Conservation (phyloP, 371 early-diverging fungal species). For the Mortierella sp. region DNA sequence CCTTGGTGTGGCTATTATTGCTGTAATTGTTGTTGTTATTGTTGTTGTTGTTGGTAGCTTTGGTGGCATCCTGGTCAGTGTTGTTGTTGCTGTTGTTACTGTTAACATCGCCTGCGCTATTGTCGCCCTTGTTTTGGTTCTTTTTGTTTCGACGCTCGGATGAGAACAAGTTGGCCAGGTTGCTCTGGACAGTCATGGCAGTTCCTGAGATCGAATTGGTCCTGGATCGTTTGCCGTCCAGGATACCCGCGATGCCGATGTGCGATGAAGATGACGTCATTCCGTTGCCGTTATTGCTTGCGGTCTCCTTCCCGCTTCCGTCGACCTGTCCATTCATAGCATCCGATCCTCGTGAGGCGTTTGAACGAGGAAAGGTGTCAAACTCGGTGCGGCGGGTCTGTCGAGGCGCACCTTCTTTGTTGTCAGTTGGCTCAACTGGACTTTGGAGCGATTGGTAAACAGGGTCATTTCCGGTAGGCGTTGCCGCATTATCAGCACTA, state of each 20-base stretch:
- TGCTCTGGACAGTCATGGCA: slow-evolving; percentile 36
- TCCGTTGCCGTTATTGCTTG: neutral
- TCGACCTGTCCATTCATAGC: neutral
- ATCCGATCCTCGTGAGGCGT: slow-evolving; percentile 4
- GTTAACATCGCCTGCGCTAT: neutral
- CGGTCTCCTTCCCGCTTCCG: neutral
- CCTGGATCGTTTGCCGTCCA: slow-evolving; percentile 31
- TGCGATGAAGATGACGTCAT: slow-evolving; percentile 26
- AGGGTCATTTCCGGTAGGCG: slow-evolving; percentile 31
- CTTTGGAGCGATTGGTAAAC: slow-evolving; percentile 27
- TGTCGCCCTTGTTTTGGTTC: slow-evolving; percentile 9
- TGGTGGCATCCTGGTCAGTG: neutral
- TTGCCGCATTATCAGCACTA: slow-evolving; percentile 10
- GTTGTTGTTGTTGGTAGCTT: neutral
- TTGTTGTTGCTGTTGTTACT: neutral
- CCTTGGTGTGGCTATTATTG: neutral
- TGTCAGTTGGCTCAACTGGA: slow-evolving; percentile 8
- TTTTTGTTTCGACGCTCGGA: slow-evolving; percentile 28
- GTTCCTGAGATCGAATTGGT: slow-evolving; percentile 20
- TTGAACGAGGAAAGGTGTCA: slow-evolving; percentile 27
- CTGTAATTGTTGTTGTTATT: neutral
- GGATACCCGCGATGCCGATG: slow-evolving; percentile 48
- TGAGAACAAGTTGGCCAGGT: slow-evolving; percentile 33
- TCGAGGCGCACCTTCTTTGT: neutral
- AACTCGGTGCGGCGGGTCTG: slow-evolving; percentile 11